Conservation (phyloP, 805 yeast genomes). For the Ogataea angusta region DNA sequence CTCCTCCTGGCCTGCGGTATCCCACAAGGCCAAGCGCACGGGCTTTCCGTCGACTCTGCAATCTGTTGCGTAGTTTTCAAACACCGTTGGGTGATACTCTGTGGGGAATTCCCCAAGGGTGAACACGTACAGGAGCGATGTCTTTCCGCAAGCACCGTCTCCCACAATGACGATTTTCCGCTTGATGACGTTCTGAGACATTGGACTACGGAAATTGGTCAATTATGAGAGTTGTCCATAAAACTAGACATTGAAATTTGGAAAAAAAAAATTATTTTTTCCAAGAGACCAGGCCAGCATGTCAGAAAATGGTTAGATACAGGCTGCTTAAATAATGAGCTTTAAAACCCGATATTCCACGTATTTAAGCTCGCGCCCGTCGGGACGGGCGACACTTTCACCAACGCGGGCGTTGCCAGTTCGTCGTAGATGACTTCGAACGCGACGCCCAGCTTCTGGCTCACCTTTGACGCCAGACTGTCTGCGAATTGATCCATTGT, state of each 20-base stretch:
- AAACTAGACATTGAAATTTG: slow-evolving; percentile 6
- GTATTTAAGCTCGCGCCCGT: slow-evolving; percentile 4
- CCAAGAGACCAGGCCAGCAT: background rate
- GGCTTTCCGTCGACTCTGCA: slow-evolving; percentile 93
- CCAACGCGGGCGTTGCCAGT: slow-evolving; percentile 41
- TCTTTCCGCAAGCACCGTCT: slow-evolving; percentile 94
- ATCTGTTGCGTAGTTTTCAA: slow-evolving; percentile 91
- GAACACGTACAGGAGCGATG: slow-evolving; percentile 85
- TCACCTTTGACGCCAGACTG: slow-evolving; percentile 34
- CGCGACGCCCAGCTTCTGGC: slow-evolving; percentile 27
- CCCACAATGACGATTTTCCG: slow-evolving; percentile 89
- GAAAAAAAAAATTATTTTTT: slow-evolving; percentile 10
- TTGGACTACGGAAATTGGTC: background rate
- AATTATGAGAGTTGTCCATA: background rate
- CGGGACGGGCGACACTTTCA: slow-evolving; percentile 29
- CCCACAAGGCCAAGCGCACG: slow-evolving; percentile 87
- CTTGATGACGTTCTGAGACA: slow-evolving; percentile 37
- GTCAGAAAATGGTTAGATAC: background rate
- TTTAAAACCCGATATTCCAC: slow-evolving; percentile 7
- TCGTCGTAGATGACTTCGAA: slow-evolving; percentile 47
- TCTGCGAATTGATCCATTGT: slow-evolving; percentile 30
- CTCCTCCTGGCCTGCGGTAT: slow-evolving; percentile 96
- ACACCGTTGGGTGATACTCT: slow-evolving; percentile 90
- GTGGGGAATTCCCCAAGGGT: slow-evolving; percentile 91
- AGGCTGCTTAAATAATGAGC: background rate